phyloP scores from a whole-genome alignment of 73 alveolate genomes.

The Stentor roeselii region DNA sequence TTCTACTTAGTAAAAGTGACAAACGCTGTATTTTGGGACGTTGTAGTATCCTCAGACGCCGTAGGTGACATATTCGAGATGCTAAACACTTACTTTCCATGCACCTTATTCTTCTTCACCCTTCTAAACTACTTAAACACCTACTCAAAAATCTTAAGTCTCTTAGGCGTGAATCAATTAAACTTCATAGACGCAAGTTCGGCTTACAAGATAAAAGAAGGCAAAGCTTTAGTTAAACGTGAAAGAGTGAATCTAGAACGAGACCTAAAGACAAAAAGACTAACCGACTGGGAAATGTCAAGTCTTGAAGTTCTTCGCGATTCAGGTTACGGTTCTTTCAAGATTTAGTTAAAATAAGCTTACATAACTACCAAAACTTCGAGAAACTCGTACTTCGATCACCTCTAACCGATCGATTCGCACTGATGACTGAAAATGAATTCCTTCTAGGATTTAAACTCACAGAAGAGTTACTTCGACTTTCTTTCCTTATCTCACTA shows the following conservation, averaged over 20 bases:
- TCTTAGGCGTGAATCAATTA: neutral
- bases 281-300: neutral
- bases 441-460: too few species aligned
- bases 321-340: neutral
- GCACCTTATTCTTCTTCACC: too few species aligned
- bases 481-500: too few species aligned
- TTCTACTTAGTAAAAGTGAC: slow-evolving; percentile 11
- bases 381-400: too few species aligned
- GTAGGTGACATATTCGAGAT: neutral
- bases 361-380: too few species aligned
- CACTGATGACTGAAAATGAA: too few species aligned
- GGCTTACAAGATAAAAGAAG: neutral
- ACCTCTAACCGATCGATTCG: too few species aligned
- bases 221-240: neutral
- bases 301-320: neutral
- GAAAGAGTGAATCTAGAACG: neutral
- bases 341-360: too few species aligned
- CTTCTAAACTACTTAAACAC: neutral
- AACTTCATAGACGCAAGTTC: neutral
- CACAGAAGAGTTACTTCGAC: too few species aligned
- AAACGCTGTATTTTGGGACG: slow-evolving; percentile 5
- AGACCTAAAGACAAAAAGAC: neutral
- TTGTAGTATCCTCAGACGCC: neutral
- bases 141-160: neutral
- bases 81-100: neutral